Base-by-base conservation (phyloP, 2,329 filamentous ascomycete genomes). In the Verticillium klebahnii region DNA sequence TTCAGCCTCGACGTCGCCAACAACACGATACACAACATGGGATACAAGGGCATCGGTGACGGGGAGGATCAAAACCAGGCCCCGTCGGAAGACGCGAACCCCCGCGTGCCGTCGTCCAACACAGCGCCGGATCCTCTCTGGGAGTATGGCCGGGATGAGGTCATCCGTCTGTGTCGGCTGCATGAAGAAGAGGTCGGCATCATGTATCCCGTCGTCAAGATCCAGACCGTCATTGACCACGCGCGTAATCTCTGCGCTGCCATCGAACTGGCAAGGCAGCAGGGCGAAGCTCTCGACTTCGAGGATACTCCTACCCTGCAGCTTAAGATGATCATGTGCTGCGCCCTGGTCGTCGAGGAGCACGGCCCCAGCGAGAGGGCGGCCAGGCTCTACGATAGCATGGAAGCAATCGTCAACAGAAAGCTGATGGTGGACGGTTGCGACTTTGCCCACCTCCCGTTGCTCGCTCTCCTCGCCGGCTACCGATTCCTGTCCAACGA, bases 101-200 rank as follows among this genome's bases (percentile, higher is more conserved):
- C 61, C 4, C 65, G 62, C 5, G 57, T 61, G 36, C 58, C 57
- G n/a, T 59, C 59, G 23, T 54, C 45, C 9, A 63, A 67, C 32
- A 62, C 63, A 17, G 40, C 62, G 60, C 12, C 64, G 82, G 94
- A 97, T 71, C 92, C 93, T 0, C 84, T 98, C 32, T 93, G 92
- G 86, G 82, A 87, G 8, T 85, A 96, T 57, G 85, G 85, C 60
- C 88, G 89, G 69, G 87, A 93, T 39, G 93, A 97, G 70, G 91
- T 95, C 69, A 74, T 94, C 23, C 86, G 92, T 1, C 77, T 97
- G 15, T 92, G 91, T 66, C 82, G 85, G 15, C 80, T 96, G 0
- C 94, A 95, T 70, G 91, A 96, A 67, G 93, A 97, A 69, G 93
- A 97, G 72, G 89, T 96, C 69, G 92, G 92, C 54, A 85, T 94